Conservation (phyloP, 2,329 filamentous ascomycete genomes). For the Chlorencoelia australis region DNA sequence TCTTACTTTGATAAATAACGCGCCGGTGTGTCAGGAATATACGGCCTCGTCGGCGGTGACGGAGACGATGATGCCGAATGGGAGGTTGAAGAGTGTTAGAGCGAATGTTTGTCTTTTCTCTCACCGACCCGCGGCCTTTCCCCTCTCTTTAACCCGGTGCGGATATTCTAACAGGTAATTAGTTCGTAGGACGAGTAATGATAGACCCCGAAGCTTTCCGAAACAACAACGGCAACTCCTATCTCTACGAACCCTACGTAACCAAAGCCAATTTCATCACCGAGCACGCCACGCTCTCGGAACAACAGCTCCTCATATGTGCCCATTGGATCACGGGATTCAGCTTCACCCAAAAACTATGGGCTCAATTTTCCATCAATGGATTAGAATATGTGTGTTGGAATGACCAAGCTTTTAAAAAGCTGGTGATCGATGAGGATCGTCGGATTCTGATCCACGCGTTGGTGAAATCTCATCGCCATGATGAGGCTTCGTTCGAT, state of each 20-base stretch:
- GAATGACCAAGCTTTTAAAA: constrained; percentile 2
- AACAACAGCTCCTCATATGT: constrained; percentile 1
- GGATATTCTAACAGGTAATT: neutral
- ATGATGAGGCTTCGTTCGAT: constrained; percentile 1
- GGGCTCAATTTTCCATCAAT: constrained; percentile 1
- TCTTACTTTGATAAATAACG: neutral
- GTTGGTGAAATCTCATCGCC: neutral
- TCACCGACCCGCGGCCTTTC: neutral
- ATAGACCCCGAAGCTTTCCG: neutral
- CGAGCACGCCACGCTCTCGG: neutral
- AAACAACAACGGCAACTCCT: neutral
- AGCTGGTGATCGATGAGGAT: constrained; percentile 1
- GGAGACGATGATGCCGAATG: neutral
- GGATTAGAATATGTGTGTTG: neutral
- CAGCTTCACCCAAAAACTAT: neutral
- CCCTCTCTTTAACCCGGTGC: too few relatives aligned
- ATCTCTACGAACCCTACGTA: neutral
- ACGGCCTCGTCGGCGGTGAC: neutral
- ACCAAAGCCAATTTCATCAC: neutral
- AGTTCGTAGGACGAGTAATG: constrained; percentile 3
- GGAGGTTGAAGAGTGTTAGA: neutral
- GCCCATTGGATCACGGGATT: constrained; percentile 1
- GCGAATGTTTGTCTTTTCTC: neutral
- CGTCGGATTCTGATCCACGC: constrained; percentile 1
- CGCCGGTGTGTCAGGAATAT: neutral